Base-by-base conservation (phyloP, 306 rosid genomes). In the Corylus americana region DNA sequence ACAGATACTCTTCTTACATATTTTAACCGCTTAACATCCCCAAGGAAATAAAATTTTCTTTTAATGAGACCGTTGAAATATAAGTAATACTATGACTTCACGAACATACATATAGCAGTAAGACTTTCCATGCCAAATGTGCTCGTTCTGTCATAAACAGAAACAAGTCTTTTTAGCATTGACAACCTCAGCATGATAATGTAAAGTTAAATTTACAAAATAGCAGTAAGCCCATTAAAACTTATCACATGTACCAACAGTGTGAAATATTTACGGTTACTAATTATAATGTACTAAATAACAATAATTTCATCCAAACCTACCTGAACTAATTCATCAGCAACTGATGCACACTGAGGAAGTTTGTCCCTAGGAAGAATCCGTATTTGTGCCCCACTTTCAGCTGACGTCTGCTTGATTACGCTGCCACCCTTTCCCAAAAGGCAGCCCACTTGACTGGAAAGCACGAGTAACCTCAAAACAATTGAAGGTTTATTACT, bases 401-500 rank as follows among this genome's bases (percentile, higher is more conserved):
- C 97, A 27, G 91, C 84, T 45, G 98, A 78, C 96, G 93, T 90
- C 77, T 86, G 88, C 86, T 91, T 96, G 82, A 91, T 88, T 74
- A 93, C 97, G 44, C 96, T 85, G 58, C 99, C 99, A 84, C 96
- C 98, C 81, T 89, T 95, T 31, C 99, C 98, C 80, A 95, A 73
- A 74, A 95, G 57, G 89, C 98, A 95, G 14, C 99, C 99, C 70
- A 92, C 92, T 84, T 96, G 97, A 79, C 74, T 83, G 25, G 97
- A 90, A 69, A 89, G 87, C 74, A 96, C 90, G 7, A 93, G 91
- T 67, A 96, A 73, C 84, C 97, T 90, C 45, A 92, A 80, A 82
- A 81, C 83, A 77, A 79, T 54, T 22, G 85, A 73, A 25, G 85
- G 25, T 77, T 78, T 86, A 22, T 77, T 77, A 55, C 72, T 62